Percentiles rank a stretch among this genome's conserved stretches.
Conservation (phyloP, 108 stramenopile genomes). For the Skeletonema marinoi region DNA sequence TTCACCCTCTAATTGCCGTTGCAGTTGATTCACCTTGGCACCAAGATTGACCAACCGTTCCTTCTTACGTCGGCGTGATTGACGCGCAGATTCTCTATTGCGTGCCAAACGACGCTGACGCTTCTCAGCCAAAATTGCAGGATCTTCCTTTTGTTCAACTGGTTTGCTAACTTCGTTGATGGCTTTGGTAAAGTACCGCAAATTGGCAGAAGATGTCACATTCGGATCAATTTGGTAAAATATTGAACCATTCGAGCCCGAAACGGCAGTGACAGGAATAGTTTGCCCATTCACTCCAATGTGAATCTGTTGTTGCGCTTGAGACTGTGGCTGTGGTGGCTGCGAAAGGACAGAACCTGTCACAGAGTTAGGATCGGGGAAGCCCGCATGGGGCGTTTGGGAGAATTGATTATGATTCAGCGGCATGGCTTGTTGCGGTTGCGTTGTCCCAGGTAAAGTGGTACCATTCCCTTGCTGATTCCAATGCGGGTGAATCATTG, state of each 20-base stretch:
- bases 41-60: slow-evolving; percentile 64
- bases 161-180: slow-evolving; percentile 46
- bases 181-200: slow-evolving; percentile 44
- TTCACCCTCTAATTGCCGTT: slow-evolving; percentile 69
- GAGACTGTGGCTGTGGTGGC: slow-evolving; percentile 27
- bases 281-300: slow-evolving; percentile 37
- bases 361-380: slow-evolving; percentile 19
- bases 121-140: slow-evolving; percentile 64
- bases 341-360: slow-evolving; percentile 26
- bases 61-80: slow-evolving; percentile 80
- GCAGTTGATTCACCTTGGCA: slow-evolving; percentile 65
- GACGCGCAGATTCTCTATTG: slow-evolving; percentile 87
- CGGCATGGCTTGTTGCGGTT: slow-evolving; percentile 14
- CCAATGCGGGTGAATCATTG: not conserved
- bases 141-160: slow-evolving; percentile 41
- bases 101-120: slow-evolving; percentile 80
- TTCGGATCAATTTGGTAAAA: slow-evolving; percentile 46
- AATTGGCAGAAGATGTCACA: slow-evolving; percentile 26
- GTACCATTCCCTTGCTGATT: not conserved
- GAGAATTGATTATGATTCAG: slow-evolving; percentile 12
- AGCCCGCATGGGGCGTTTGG: slow-evolving; percentile 10
- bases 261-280: slow-evolving; percentile 41
- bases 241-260: slow-evolving; percentile 26
- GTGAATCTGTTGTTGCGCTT: slow-evolving; percentile 28
- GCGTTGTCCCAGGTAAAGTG: not conserved